A percentile compares a stretch with the other conserved stretches of the same genome.
phyloP scores from a whole-genome alignment of 257 asterid species.

The Nicotiana knightiana region DNA sequence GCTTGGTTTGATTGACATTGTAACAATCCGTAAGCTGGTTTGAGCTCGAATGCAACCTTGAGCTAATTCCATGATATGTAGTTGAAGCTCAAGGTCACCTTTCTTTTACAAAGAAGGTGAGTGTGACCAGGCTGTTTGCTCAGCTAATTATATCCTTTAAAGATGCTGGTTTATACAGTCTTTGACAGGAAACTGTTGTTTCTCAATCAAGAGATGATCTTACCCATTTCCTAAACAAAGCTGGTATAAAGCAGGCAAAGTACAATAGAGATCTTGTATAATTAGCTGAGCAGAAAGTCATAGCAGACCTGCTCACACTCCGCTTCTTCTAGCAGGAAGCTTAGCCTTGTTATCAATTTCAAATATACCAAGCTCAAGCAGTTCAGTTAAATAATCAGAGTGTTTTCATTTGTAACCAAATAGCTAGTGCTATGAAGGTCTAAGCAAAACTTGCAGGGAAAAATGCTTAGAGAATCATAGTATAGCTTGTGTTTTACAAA shows the following conservation, averaged over 20 bases:
- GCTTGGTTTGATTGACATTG: conserved; percentile 27
- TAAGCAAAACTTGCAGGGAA: not conserved
- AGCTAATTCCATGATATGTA: conserved; percentile 17
- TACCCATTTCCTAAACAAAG: conserved; percentile 15
- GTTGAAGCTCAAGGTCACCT: conserved; percentile 36
- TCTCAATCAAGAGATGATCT: conserved; percentile 25
- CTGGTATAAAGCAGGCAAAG: conserved; percentile 19
- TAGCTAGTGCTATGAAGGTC: conserved; percentile 3
- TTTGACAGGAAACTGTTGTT: conserved; percentile 17
- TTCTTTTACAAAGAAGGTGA: no score
- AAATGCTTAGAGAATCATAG: not conserved
- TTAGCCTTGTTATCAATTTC: conserved; percentile 21
- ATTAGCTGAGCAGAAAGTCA: conserved; percentile 44
- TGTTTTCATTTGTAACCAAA: not conserved
- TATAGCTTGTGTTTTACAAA: not conserved
- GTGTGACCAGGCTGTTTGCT: conserved; percentile 29
- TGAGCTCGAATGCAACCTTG: conserved; percentile 26
- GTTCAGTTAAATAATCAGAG: conserved; percentile 1
- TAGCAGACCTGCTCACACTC: conserved; percentile 27
- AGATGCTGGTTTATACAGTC: conserved; percentile 3
- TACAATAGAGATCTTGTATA: conserved; percentile 21
- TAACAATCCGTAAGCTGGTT: conserved; percentile 25
- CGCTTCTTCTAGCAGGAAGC: conserved; percentile 32
- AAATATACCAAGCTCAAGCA: conserved; percentile 19
- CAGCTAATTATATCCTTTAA: conserved; percentile 38